Evolutionary conservation across 495 filamentous ascomycete species (phyloP), one percentile per base, ranked within the genome.

Genomic region (Tricharina praecox): DNA sequence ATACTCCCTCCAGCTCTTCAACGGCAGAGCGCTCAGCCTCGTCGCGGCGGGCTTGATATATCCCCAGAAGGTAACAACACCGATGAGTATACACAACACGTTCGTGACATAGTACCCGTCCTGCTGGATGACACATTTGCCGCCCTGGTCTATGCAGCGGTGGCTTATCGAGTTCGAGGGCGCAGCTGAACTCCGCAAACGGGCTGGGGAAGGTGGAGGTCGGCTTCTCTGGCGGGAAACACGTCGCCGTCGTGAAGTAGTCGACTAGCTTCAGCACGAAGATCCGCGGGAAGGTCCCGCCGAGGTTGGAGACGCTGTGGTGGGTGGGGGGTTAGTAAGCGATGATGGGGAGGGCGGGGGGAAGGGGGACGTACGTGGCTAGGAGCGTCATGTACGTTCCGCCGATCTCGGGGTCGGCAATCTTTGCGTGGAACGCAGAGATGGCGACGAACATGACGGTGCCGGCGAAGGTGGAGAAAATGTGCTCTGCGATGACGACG

Each of bases 331-430:
- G 25, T 21, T 11, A 23, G 23, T 1, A 38, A 19, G 19, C 23
- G 13, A n/a, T n/a, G n/a, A n/a, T n/a, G 26, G 50, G 25, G 35
- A 28, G 28, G 3, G 19, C 9, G 16, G 19, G 25, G 25, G 18
- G 26, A 49, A n/a, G 18, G 28, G 28, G 42, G 48, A 77, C 85
- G 67, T 73, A 94, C 88, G 90, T 97, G 54, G 90, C 90, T 4
- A 97, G 78, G 25, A 97, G 69, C 7, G 90, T 97, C 90, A 97
- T 97, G 62, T 97, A 97, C 37, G 90, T 97, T 15, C 90, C 90
- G 26, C 90, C 90, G 63, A 96, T 96, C 33, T 77, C 78, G 0
- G 90, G 90, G 64, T 97, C 90, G 15, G 90, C 79, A 53, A 97
- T 87, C 49, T 81, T 78, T 4, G 90, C 92, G 60, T 96, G 90